Percentiles rank a stretch among this genome's conserved stretches.
Evolutionary conservation across 345 rosid species (phyloP).

Genomic region (Euphorbia lathyris): DNA sequence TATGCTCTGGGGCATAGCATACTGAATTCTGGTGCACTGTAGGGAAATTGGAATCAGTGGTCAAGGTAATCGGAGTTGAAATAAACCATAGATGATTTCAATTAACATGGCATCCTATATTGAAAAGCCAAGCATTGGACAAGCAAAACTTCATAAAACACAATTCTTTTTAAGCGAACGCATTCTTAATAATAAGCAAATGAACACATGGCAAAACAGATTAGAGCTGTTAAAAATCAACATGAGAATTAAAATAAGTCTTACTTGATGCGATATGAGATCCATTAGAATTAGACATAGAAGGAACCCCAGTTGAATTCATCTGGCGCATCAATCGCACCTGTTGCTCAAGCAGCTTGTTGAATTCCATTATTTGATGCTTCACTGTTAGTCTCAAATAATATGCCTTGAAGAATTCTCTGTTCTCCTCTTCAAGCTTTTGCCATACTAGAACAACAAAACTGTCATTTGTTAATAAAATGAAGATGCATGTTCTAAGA

Average conservation of each 20-base stretch:
- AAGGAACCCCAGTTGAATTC: slow-evolving; percentile 50
- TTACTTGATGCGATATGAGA: slow-evolving; percentile 72
- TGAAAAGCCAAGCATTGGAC: background rate
- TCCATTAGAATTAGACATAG: slow-evolving; percentile 71
- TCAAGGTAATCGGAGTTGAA: background rate
- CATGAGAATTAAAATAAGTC: slow-evolving; percentile 20
- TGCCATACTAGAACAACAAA: slow-evolving; percentile 75
- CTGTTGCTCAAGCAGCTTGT: slow-evolving; percentile 92
- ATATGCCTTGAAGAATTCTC: slow-evolving; percentile 88
- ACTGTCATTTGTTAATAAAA: background rate
- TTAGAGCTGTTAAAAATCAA: background rate
- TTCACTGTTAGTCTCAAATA: slow-evolving; percentile 84
- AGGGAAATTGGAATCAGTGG: slow-evolving; percentile 21
- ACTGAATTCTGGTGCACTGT: slow-evolving; percentile 67
- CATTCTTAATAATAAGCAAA: background rate
- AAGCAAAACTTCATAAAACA: background rate
- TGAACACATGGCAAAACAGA: background rate
- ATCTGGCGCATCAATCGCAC: slow-evolving; percentile 77
- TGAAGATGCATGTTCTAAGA: background rate
- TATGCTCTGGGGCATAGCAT: slow-evolving; percentile 57
- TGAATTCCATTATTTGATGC: slow-evolving; percentile 88
- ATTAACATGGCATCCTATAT: background rate
- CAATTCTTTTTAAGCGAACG: background rate
- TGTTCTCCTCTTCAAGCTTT: slow-evolving; percentile 98
- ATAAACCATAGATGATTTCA: background rate